Conservation (phyloP, 1,139 yeast genomes). For the Candida anutae region DNA sequence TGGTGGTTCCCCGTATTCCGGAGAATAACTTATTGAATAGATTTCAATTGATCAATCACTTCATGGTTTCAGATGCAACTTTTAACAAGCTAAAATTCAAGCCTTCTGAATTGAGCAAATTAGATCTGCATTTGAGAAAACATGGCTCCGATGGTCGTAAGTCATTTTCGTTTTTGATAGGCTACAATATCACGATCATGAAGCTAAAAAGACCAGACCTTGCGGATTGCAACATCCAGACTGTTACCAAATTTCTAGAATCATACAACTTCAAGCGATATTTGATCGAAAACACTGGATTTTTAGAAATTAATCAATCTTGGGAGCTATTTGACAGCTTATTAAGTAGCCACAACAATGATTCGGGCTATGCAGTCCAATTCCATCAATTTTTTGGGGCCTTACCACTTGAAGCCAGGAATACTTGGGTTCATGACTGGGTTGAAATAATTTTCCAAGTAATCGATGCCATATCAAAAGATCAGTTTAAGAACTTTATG, state of each 20-base stretch:
- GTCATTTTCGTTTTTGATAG: too few relatives aligned
- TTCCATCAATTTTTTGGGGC: constrained; percentile 16
- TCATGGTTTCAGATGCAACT: constrained; percentile 1
- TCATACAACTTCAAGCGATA: constrained; percentile 9
- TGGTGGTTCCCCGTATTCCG: background rate
- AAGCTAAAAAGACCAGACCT: too few relatives aligned
- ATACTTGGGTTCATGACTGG: constrained; percentile 8
- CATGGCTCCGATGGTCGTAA: too few relatives aligned
- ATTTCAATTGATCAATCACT: constrained; percentile 4
- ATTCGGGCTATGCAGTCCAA: constrained; percentile 7
- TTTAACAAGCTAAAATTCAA: background rate
- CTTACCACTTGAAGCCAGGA: constrained; percentile 5
- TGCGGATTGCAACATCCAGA: too few relatives aligned
- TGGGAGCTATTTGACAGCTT: constrained; percentile 2
- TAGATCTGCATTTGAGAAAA: too few relatives aligned
- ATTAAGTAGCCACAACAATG: constrained; percentile 7
- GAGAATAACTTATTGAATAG: constrained; percentile 3
- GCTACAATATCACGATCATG: too few relatives aligned
- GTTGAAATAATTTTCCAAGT: constrained; percentile 7
- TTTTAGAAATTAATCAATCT: constrained; percentile 6
- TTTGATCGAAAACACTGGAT: constrained; percentile 10
- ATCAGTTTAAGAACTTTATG: constrained; percentile 8
- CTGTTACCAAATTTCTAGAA: constrained; percentile 1
- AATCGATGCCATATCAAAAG: constrained; percentile 9
- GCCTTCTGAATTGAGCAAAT: too few relatives aligned